Percentiles rank a stretch among this genome's conserved stretches.
phyloP scores from a whole-genome alignment of 2,329 filamentous ascomycete species.

The Fusarium verticillioides region DNA sequence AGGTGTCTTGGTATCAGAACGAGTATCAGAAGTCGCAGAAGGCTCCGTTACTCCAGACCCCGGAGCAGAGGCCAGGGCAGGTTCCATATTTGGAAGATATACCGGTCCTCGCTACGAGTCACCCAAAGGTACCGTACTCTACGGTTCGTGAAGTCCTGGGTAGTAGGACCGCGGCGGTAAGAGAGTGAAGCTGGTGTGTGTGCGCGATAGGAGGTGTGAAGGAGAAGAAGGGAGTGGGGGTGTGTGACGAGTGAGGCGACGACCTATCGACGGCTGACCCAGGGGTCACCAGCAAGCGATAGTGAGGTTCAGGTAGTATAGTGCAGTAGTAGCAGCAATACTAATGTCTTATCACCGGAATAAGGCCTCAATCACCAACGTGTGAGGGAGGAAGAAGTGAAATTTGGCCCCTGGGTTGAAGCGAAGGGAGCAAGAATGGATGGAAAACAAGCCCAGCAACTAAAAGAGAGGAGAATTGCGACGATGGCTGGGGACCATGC shows the following conservation, averaged over 20 bases:
- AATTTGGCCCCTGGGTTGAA: slow-evolving; percentile 28
- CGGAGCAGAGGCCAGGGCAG: slow-evolving; percentile 36
- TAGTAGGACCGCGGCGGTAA: slow-evolving; percentile 21
- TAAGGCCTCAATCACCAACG: slow-evolving; percentile 25
- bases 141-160: slow-evolving; percentile 29
- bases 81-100: slow-evolving; percentile 44
- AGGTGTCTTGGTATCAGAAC: slow-evolving; percentile 40
- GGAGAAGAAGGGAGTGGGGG: slow-evolving; percentile 24
- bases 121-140: slow-evolving; percentile 25
- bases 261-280: slow-evolving; percentile 14
- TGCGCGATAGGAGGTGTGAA: slow-evolving; percentile 17
- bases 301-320: slow-evolving; percentile 8
- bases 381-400: slow-evolving; percentile 21
- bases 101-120: slow-evolving; percentile 32
- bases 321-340: slow-evolving; percentile 8
- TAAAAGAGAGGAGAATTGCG: slow-evolving; percentile 27
- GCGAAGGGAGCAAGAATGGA: slow-evolving; percentile 30
- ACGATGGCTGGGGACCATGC: slow-evolving; percentile 38
- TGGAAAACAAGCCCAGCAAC: slow-evolving; percentile 14
- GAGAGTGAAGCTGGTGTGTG: slow-evolving; percentile 29
- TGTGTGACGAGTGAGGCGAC: slow-evolving; percentile 18
- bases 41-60: slow-evolving; percentile 38
- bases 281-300: slow-evolving; percentile 23
- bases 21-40: slow-evolving; percentile 42
- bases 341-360: slow-evolving; percentile 36